Evolutionary conservation across 495 filamentous ascomycete species (phyloP).

Genomic region (Xylaria cubensis): DNA sequence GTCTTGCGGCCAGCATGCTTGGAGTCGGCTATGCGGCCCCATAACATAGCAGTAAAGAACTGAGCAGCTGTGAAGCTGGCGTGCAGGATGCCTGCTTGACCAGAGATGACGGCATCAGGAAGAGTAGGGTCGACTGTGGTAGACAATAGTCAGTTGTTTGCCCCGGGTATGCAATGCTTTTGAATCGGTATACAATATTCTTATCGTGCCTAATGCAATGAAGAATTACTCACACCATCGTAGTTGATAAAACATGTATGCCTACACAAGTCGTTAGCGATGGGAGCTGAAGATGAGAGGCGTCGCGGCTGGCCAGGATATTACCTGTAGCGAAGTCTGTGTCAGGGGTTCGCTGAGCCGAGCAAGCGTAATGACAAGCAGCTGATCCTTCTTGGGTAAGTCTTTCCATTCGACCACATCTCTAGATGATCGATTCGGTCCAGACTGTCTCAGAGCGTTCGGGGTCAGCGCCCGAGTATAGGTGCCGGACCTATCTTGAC

Average conservation of each 20-base stretch:
- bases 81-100: slow-evolving; percentile 79
- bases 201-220: too few species aligned
- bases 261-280: slow-evolving; percentile 36
- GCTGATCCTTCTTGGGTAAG: slow-evolving; percentile 75
- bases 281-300: slow-evolving; percentile 2
- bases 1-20: slow-evolving; percentile 74
- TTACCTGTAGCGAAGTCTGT: slow-evolving; percentile 73
- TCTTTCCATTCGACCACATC: slow-evolving; percentile 67
- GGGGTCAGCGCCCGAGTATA: background rate
- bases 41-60: slow-evolving; percentile 84
- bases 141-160: slow-evolving; percentile 3
- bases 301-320: background rate
- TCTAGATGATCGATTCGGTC: slow-evolving; percentile 4
- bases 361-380: slow-evolving; percentile 75
- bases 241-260: slow-evolving; percentile 83
- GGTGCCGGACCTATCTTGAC: background rate
- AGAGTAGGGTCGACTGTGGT: slow-evolving; percentile 59
- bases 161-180: background rate
- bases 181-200: background rate
- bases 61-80: slow-evolving; percentile 83
- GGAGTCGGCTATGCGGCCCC: slow-evolving; percentile 79
- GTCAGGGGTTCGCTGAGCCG: slow-evolving; percentile 80
- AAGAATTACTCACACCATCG: slow-evolving; percentile 56
- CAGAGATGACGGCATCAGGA: slow-evolving; percentile 72
- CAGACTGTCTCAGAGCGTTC: background rate